Conservation (phyloP, 169 alveolate species). For the Cryptosporidium viatorum region DNA sequence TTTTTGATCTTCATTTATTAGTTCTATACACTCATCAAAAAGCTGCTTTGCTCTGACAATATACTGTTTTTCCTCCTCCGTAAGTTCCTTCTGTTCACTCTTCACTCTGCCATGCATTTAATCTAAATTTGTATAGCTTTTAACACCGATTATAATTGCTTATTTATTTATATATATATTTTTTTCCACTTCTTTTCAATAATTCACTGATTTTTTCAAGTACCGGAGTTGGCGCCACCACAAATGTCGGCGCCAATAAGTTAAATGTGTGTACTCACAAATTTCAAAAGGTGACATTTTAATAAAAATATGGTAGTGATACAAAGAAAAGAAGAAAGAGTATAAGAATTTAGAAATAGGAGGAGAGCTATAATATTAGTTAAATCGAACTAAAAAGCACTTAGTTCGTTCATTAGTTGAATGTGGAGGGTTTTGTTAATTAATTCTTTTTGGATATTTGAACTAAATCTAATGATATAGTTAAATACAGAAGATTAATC, state of each 20-base stretch:
- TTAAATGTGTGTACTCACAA: constrained; percentile 61
- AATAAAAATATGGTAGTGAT: background rate
- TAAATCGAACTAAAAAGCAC: background rate
- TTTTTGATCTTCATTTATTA: constrained; percentile 9
- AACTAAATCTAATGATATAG: background rate
- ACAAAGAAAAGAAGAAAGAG: background rate
- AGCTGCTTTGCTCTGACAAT: constrained; percentile 12
- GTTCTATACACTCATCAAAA: constrained; percentile 19
- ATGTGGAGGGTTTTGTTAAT: background rate
- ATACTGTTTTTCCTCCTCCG: constrained; percentile 32
- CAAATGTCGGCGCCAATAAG: background rate
- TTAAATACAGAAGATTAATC: background rate
- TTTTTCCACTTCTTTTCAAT: background rate
- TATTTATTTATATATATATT: background rate
- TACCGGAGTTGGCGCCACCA: constrained; percentile 26
- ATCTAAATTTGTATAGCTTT: background rate
- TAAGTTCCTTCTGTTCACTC: constrained; percentile 27
- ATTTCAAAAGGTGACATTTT: background rate
- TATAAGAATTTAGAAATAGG: background rate
- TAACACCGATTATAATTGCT: too few relatives aligned
- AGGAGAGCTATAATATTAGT: background rate
- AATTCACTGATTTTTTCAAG: constrained; percentile 9
- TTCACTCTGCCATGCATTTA: constrained; percentile 55
- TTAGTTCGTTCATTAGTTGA: background rate
- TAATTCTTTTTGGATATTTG: background rate